A percentile compares a stretch with the other conserved stretches of the same genome.
Conservation (phyloP, 805 yeast species). For the Torulaspora quercuum region DNA sequence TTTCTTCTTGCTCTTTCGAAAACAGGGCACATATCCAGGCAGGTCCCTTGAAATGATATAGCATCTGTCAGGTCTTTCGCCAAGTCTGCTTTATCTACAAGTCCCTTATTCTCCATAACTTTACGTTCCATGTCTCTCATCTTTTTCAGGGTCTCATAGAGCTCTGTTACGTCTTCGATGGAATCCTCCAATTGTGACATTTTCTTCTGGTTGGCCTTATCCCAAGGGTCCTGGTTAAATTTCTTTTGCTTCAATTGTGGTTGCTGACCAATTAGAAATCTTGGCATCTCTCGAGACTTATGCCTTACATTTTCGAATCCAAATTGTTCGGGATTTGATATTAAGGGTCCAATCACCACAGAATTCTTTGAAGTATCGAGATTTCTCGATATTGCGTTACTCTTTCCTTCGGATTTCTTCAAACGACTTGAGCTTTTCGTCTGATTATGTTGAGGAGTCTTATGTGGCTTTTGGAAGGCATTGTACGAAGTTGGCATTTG, state of each 20-base stretch:
- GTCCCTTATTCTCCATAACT: conserved; percentile 72
- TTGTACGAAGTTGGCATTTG: too few relatives aligned
- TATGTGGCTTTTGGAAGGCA: too few relatives aligned
- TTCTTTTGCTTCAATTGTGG: conserved; percentile 35
- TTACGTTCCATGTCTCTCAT: conserved; percentile 72
- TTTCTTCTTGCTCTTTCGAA: conserved; percentile 87
- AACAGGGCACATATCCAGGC: conserved; percentile 91
- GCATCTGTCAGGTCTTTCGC: conserved; percentile 86
- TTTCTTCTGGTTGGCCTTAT: conserved; percentile 60
- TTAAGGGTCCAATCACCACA: conserved; percentile 25
- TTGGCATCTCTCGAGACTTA: conserved; percentile 34
- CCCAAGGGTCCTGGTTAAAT: conserved; percentile 58
- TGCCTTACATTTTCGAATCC: conserved; percentile 25
- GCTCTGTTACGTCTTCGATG: conserved; percentile 59
- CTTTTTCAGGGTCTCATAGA: conserved; percentile 70
- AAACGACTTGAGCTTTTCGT: conserved; percentile 1
- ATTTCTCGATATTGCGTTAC: background rate
- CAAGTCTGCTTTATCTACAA: conserved; percentile 83
- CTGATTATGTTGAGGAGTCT: background rate
- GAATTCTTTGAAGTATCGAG: background rate
- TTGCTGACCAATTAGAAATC: conserved; percentile 38
- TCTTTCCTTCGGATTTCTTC: background rate
- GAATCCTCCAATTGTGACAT: conserved; percentile 51
- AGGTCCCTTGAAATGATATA: conserved; percentile 80
- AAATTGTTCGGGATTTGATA: conserved; percentile 20